phyloP scores from a whole-genome alignment of 2,329 filamentous ascomycete genomes.

The Thelonectria discophora region DNA sequence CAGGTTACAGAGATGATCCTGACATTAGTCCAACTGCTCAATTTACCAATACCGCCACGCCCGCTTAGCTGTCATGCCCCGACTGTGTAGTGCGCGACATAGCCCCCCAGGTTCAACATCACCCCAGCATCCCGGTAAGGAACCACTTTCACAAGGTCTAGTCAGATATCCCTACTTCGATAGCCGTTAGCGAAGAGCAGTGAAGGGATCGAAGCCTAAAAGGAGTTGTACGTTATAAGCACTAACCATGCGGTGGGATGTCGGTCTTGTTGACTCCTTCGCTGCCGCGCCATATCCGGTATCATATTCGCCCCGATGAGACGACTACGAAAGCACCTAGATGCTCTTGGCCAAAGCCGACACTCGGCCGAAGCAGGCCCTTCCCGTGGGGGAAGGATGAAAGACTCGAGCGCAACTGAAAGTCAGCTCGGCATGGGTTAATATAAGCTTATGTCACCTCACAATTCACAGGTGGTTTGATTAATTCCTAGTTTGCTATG shows the following conservation, averaged over 20 bases:
- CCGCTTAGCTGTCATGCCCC: not conserved
- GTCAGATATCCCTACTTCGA: not conserved
- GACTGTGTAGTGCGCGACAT: not conserved
- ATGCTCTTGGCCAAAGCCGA: conserved; percentile 15
- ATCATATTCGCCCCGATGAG: not conserved
- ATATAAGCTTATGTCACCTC: not conserved
- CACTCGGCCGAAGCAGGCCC: conserved; percentile 32
- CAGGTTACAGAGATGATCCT: not conserved
- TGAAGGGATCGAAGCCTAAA: not conserved
- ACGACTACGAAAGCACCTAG: not conserved
- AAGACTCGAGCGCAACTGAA: not conserved
- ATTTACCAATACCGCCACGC: conserved; percentile 12
- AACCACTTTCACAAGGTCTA: not conserved
- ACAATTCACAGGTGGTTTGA: not conserved
- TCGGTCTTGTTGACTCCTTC: not conserved
- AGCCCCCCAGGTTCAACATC: not conserved
- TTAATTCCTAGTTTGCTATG: no score
- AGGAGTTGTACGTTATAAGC: not conserved
- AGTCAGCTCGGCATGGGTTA: not conserved
- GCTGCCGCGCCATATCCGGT: not conserved
- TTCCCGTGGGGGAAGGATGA: not conserved
- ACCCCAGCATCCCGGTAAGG: not conserved
- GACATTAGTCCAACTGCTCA: not conserved
- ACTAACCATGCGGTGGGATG: not conserved
- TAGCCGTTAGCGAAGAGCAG: not conserved